Conservation (phyloP, 371 early-diverging fungal species). For the Mucor mucedo region DNA sequence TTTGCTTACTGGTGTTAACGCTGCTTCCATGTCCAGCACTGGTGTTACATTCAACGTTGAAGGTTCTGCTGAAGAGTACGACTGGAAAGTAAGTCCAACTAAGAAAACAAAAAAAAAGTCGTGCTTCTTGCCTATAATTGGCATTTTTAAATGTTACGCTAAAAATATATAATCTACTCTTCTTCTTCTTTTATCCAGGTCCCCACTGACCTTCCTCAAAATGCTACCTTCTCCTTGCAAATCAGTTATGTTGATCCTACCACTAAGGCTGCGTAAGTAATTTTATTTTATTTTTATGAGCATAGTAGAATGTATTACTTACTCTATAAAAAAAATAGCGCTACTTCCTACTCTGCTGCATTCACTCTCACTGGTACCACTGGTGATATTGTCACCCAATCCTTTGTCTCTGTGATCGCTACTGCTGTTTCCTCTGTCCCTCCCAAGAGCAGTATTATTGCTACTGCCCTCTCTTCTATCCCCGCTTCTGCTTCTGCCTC, state of each 20-base stretch:
- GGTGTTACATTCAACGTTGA: constrained; percentile 19
- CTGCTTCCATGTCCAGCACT: constrained; percentile 22
- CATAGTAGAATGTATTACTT: background rate
- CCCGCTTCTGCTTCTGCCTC: constrained; percentile 3
- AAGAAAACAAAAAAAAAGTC: background rate
- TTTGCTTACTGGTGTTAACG: constrained; percentile 27
- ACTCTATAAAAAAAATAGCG: constrained; percentile 13
- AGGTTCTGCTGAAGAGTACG: constrained; percentile 23
- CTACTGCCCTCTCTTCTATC: constrained; percentile 8
- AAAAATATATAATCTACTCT: constrained; percentile 6
- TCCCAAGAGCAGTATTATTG: background rate
- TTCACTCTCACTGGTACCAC: constrained; percentile 25
- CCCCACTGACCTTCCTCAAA: constrained; percentile 28
- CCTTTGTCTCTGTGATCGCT: constrained; percentile 18
- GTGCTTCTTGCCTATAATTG: constrained; percentile 9
- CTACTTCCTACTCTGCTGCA: constrained; percentile 26
- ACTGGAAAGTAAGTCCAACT: constrained; percentile 29
- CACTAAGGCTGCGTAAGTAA: constrained; percentile 24
- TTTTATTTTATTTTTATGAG: background rate
- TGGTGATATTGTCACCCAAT: constrained; percentile 14
- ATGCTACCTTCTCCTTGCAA: constrained; percentile 29
- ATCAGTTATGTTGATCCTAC: constrained; percentile 18
- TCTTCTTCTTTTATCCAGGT: constrained; percentile 13
- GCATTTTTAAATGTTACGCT: constrained; percentile 3
- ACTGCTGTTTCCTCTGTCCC: constrained; percentile 5